Evolutionary conservation across 2,329 filamentous ascomycete species (phyloP), one percentile per base, ranked within the genome.

Genomic region (Epichloe gansuensis): DNA sequence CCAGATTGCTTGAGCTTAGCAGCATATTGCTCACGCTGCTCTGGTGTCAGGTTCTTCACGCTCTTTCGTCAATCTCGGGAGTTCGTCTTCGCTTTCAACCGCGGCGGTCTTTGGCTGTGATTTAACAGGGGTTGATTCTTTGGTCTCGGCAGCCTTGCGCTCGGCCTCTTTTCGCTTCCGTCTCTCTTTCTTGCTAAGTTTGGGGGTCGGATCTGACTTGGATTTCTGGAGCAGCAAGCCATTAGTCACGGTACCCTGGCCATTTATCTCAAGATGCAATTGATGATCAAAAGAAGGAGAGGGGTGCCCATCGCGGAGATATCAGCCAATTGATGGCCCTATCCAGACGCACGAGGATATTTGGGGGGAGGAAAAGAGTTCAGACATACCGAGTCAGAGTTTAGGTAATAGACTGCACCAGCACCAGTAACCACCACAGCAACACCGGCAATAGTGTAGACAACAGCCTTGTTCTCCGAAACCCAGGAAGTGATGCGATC

Each of bases 371-470:
- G 17, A 49, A 45, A 28, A 35, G 17, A 25, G 39, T 23, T 11
- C 39, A 42, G 34, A 69, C 68, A 44, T 73, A 83, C 80, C 61
- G 76, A 72, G 60, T 78, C 75, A 57, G 69, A 73, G 58, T 74
- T 86, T 60, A 95, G 76, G 70, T 96, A 97, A 76, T 97, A 98
- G 65, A 95, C 85, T 44, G 88, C 88, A 61, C 93, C 91, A 37
- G 91, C 91, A 56, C 88, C 88, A 13, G 89, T 93, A 53, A 95
- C 87, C 44, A 96, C 89, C 47, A 95, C 80, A 51, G 91, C 91
- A 55, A 95, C 87, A 64, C 93, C 93, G 52, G 91, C 93, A 71
- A 97, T 88, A 60, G 93, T 96, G 72, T 96, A 98, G 57, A 95
- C 91, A 52, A 91, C 80, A 47, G 88, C 86, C 75, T 96, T 97